Percentiles rank a stretch among this genome's conserved stretches.
Conservation (phyloP, 148 eudicot genomes). For the Rhododendron kiyosumense region DNA sequence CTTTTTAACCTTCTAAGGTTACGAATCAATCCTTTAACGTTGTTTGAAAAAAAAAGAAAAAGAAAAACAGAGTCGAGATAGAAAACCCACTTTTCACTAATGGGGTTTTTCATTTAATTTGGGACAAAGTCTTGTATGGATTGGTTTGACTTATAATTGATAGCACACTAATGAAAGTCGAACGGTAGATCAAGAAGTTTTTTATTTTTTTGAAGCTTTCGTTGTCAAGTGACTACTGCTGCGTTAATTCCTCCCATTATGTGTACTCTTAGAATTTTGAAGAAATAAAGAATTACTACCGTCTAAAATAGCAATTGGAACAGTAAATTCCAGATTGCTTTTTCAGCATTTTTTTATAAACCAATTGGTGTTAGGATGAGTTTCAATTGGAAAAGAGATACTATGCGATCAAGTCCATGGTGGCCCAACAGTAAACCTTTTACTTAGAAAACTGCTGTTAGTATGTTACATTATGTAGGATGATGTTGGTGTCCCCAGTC, state of each 20-base stretch:
- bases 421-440: not conserved
- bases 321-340: not conserved
- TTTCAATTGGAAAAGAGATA: too few relatives aligned
- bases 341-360: too few relatives aligned
- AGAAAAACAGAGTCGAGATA: not conserved
- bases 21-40: not conserved
- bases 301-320: not conserved
- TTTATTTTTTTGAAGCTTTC: not conserved
- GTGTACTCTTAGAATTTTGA: not conserved
- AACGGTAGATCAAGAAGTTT: not conserved
- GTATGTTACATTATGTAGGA: too few relatives aligned
- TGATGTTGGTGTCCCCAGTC: too few relatives aligned
- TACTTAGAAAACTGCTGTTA: too few relatives aligned
- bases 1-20: not conserved
- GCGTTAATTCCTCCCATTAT: not conserved
- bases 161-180: not conserved
- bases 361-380: not conserved
- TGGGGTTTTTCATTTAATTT: not conserved
- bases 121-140: not conserved
- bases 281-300: not conserved
- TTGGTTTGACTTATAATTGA: not conserved
- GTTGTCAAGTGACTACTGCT: not conserved
- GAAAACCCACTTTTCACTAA: not conserved
- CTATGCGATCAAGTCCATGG: too few relatives aligned
- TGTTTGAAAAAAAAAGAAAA: too few relatives aligned